Conservation (phyloP, 208 protist genomes). For the Crithidia expoeki region DNA sequence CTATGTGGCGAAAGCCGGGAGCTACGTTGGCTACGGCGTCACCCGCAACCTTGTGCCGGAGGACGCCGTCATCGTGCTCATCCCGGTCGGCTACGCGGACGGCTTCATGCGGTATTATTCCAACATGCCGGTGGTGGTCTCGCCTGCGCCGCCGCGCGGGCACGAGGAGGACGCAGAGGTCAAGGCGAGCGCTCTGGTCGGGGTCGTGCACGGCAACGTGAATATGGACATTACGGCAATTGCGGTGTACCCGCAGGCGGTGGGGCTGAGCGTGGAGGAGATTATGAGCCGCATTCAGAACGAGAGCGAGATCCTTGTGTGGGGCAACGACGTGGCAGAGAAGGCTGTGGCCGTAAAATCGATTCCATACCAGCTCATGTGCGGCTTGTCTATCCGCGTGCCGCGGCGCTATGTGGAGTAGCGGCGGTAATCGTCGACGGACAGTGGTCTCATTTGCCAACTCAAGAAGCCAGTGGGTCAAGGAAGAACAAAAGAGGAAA, state of each 20-base stretch:
- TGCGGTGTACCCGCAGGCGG: constrained; percentile 36
- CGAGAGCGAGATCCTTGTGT: constrained; percentile 45
- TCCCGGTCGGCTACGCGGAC: constrained; percentile 61
- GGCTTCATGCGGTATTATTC: constrained; percentile 58
- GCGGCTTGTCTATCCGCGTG: constrained; percentile 44
- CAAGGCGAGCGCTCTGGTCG: constrained; percentile 28
- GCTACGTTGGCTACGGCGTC: constrained; percentile 58
- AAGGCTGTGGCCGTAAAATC: constrained; percentile 47
- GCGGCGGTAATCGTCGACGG: too few relatives aligned
- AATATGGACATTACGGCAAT: constrained; percentile 60
- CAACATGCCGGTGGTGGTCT: constrained; percentile 43
- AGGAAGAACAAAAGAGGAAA: too few relatives aligned
- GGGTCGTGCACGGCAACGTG: constrained; percentile 50
- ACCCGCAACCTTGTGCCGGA: constrained; percentile 38
- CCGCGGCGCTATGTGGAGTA: constrained; percentile 44
- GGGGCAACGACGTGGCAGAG: constrained; percentile 44
- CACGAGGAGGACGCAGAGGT: constrained; percentile 17
- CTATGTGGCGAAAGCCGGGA: constrained; percentile 42
- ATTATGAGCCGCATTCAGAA: constrained; percentile 38
- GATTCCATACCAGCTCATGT: constrained; percentile 63
- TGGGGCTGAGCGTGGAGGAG: constrained; percentile 35
- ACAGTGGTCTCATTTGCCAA: not conserved
- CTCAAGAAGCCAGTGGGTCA: too few relatives aligned
- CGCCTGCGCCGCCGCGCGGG: constrained; percentile 30
- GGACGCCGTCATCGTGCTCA: constrained; percentile 45